Base-by-base conservation (phyloP, 83 land plant genomes). In the Picea abies region DNA sequence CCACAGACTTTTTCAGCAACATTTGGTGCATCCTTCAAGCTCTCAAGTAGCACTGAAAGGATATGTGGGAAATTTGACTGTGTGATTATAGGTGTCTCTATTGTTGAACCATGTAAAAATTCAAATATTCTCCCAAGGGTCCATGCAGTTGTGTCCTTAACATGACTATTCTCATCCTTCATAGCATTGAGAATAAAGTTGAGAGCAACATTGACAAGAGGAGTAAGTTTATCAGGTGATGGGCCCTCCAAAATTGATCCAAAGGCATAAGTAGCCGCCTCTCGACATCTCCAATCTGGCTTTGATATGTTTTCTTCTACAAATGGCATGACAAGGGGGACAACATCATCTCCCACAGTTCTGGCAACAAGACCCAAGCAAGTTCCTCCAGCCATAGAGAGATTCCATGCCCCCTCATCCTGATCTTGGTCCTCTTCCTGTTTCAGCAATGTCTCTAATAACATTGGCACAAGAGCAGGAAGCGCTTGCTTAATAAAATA, bases 101-200 rank as follows among this genome's bases (percentile, higher is more conserved):
- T 63, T 7, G 56, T 77, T 20, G 82, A 17, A 32, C 84, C 81
- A 26, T 92, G 94, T 73, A 92, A 72, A 37, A 90, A 65, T 73
- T 92, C 94, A 86, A 92, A 92, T 9, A 92, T 92, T 76, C 93
- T 85, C 29, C 94, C 81, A 16, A 92, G 79, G 73, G 93, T 90
- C 94, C 93, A 92, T 0, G 94, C 94, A 52, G 94, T 92, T 37
- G 93, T 92, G 73, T 92, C 94, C 75, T 88, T 90, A 3, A 90
- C 91, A 76, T 90, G 91, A 35, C 78, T 86, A 49, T 85, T 90
- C 68, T 84, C 82, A 63, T 90, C 92, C 78, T 88, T 88, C 85
- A 83, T 62, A 6, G 92, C 92, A 66, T 81, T 90, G 26, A 90
- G 91, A 82, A 90, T 68, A 79, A 90, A 90, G 10, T 82, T 80